Conservation (phyloP, 164 flowering plant genomes). For the Magnolia changhungtana region DNA sequence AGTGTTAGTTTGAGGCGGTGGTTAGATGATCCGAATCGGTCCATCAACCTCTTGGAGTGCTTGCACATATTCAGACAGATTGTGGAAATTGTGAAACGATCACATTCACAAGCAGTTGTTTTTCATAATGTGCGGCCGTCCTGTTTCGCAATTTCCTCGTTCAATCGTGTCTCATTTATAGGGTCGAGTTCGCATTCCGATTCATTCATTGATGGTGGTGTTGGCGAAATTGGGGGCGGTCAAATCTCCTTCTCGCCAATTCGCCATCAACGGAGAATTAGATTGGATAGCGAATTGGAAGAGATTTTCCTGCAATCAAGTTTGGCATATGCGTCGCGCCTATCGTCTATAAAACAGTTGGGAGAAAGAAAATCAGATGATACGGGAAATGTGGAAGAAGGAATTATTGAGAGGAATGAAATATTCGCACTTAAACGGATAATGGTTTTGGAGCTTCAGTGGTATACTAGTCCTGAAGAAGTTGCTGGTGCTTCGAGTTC, state of each 20-base stretch:
- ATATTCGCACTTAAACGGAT: slow-evolving; percentile 71
- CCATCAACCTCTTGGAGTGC: slow-evolving; percentile 68
- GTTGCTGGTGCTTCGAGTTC: slow-evolving; percentile 55
- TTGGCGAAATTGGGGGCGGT: slow-evolving; percentile 29
- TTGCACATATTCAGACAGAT: slow-evolving; percentile 86
- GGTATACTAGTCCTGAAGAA: slow-evolving; percentile 97
- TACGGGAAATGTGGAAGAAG: slow-evolving; percentile 24
- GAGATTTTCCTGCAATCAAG: slow-evolving; percentile 49
- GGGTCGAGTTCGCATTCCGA: slow-evolving; percentile 93
- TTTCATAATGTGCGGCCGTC: slow-evolving; percentile 91
- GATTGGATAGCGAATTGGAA: slow-evolving; percentile 35
- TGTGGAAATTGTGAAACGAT: slow-evolving; percentile 65
- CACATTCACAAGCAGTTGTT: slow-evolving; percentile 85
- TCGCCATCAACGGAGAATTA: slow-evolving; percentile 20
- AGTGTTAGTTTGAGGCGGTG: slow-evolving; percentile 88
- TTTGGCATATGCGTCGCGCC: slow-evolving; percentile 27
- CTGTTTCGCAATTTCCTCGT: slow-evolving; percentile 86
- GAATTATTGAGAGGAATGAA: slow-evolving; percentile 36
- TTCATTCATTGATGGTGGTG: slow-evolving; percentile 48
- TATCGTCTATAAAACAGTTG: slow-evolving; percentile 16
- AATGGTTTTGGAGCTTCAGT: slow-evolving; percentile 65
- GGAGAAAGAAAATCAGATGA: slow-evolving; percentile 25
- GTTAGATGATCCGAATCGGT: slow-evolving; percentile 75
- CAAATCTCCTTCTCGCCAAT: slow-evolving; percentile 28
- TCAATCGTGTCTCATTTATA: slow-evolving; percentile 78